phyloP scores from a whole-genome alignment of 2,329 filamentous ascomycete genomes.

The Cladorrhinum sp. region DNA sequence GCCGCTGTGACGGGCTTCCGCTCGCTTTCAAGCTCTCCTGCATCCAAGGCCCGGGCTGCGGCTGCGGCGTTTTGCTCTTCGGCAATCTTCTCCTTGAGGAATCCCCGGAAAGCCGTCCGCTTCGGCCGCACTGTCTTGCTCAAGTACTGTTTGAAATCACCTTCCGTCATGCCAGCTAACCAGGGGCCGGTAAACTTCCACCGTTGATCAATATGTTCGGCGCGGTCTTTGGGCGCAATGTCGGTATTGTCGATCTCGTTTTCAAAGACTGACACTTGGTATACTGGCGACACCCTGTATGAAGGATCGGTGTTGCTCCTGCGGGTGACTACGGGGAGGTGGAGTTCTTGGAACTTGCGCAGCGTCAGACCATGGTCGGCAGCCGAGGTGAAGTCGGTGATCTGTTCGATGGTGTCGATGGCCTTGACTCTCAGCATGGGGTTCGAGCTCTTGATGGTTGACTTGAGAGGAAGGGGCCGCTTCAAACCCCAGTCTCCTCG shows the following conservation, averaged over 20 bases:
- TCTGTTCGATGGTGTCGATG: slow-evolving; percentile 80
- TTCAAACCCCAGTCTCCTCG: slow-evolving; percentile 94
- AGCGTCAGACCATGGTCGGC: slow-evolving; percentile 78
- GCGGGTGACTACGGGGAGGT: slow-evolving; percentile 62
- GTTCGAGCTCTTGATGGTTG: slow-evolving; percentile 68
- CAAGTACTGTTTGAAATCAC: slow-evolving; percentile 57
- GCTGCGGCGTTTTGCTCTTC: slow-evolving; percentile 42
- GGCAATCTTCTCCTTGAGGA: slow-evolving; percentile 50
- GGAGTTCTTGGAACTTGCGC: slow-evolving; percentile 82
- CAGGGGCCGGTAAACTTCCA: slow-evolving; percentile 69
- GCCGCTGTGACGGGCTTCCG: slow-evolving; percentile 32
- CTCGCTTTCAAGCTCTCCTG: slow-evolving; percentile 29
- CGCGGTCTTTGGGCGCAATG: slow-evolving; percentile 33
- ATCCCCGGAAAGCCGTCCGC: slow-evolving; percentile 53
- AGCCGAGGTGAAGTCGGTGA: slow-evolving; percentile 85
- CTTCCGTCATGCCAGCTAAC: slow-evolving; percentile 61
- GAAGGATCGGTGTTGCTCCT: not conserved
- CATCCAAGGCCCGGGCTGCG: slow-evolving; percentile 38
- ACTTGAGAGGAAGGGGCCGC: slow-evolving; percentile 72
- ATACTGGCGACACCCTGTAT: not conserved
- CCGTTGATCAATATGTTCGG: slow-evolving; percentile 44
- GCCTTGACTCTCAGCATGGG: slow-evolving; percentile 73
- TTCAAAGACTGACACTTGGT: slow-evolving; percentile 57
- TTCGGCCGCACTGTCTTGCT: slow-evolving; percentile 51
- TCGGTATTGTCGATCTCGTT: slow-evolving; percentile 54